Percentiles rank a stretch among this genome's conserved stretches.
Evolutionary conservation across 108 stramenopile genomes (phyloP).

Genomic region (Nitzschia palea): DNA sequence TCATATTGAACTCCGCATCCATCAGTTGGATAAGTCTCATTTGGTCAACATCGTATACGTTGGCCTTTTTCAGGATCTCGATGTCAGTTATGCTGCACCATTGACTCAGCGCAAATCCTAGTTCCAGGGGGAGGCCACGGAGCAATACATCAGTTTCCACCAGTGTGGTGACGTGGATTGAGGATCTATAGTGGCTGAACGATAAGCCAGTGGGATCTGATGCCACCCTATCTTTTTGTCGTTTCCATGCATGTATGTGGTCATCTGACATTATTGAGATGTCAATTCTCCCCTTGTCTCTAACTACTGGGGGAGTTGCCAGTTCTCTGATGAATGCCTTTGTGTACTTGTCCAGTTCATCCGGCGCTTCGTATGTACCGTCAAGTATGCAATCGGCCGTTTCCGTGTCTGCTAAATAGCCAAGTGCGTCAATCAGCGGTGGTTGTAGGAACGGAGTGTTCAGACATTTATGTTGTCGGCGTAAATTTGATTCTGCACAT

Average conservation of each 20-base stretch:
- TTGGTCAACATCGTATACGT: not conserved
- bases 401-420: not conserved
- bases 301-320: not conserved
- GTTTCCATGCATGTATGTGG: slow-evolving; percentile 1
- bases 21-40: slow-evolving; percentile 9
- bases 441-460: not conserved
- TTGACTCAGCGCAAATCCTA: not conserved
- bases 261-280: not conserved
- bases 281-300: too few species aligned
- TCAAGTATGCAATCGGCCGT: not conserved
- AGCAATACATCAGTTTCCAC: not conserved
- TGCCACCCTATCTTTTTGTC: not conserved
- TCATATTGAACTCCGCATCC: slow-evolving; percentile 6
- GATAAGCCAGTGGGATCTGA: not conserved
- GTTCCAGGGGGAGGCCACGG: not conserved
- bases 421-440: not conserved
- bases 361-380: not conserved
- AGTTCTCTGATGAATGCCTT: not conserved
- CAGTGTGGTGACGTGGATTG: not conserved
- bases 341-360: not conserved
- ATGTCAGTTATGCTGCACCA: slow-evolving; percentile 9
- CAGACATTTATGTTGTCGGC: not conserved
- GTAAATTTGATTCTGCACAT: not conserved
- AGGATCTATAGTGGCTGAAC: slow-evolving; percentile 13
- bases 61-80: slow-evolving; percentile 4